Percentiles rank a stretch among this genome's conserved stretches.
phyloP scores from a whole-genome alignment of 345 rosid genomes.

The Camelina neglecta region DNA sequence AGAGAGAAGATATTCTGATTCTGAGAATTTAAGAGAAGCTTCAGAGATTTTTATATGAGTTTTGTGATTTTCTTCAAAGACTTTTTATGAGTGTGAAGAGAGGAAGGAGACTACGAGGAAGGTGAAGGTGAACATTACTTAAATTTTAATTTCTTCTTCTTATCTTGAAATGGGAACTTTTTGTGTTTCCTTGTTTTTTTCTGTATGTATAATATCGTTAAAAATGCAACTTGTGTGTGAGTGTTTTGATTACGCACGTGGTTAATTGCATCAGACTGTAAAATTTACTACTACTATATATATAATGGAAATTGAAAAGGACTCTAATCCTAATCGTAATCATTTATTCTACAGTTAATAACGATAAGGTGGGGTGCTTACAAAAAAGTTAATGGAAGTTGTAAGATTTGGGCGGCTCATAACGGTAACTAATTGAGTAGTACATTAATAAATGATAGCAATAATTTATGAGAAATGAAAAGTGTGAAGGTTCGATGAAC shows the following conservation, averaged over 20 bases:
- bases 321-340: constrained; percentile 4
- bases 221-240: constrained; percentile 41
- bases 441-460: constrained; percentile 1
- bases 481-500: constrained; percentile 41
- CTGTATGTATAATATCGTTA: not conserved
- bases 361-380: not conserved
- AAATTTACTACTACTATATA: not conserved
- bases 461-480: not conserved
- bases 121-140: constrained; percentile 9
- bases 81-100: not conserved
- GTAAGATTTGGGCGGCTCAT: constrained; percentile 14
- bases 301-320: constrained; percentile 25
- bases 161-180: constrained; percentile 22
- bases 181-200: not conserved
- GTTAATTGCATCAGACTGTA: constrained; percentile 40
- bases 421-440: constrained; percentile 5
- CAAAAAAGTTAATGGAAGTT: not conserved
- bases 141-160: constrained; percentile 14
- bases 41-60: constrained; percentile 22
- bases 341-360: not conserved
- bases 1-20: not conserved
- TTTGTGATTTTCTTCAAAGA: not conserved
- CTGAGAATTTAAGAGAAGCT: constrained; percentile 3
- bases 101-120: constrained; percentile 40
- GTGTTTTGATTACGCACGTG: constrained; percentile 43